Evolutionary conservation across 495 filamentous ascomycete species (phyloP), one percentile per base, ranked within the genome.

Genomic region (Aspergillus ostianus): DNA sequence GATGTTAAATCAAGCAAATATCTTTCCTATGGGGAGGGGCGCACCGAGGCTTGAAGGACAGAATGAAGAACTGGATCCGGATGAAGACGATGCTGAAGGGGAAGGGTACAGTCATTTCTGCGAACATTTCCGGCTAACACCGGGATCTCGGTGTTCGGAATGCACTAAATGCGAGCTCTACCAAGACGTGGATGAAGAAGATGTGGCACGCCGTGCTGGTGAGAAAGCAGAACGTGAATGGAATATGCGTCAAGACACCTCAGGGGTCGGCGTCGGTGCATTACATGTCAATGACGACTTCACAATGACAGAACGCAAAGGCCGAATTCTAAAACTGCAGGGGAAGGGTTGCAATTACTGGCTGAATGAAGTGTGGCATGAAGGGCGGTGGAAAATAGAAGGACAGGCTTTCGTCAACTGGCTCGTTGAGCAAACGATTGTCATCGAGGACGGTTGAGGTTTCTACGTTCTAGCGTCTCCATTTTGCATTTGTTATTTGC

Each of bases 91-190:
- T 49, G 68, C 73, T 12, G 78, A 74, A 54, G 81, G 82, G 59
- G 82, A 90, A 64, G 89, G 92, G 7, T 97, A 98, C 66, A 74
- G 83, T 26, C 94, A 98, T 71, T 98, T 97, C 66, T 98, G 94
- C 69, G 85, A 96, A 64, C 94, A 98, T 73, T 97, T 98, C 72
- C 81, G 94, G n/a, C 67, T 77, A 29, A 79, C 74, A 41, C 88
- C 90, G 0, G 90, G 88, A 9, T 82, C 84, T 32, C 74, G 77
- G 29, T 98, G 94, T 66, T 78, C 67, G 1, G 85, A 92, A 63
- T 98, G 93, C 74, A 85, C 84, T 23, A 88, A 87, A 71, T 98
- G 94, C 72, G 93, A 97, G 70, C 80, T 98, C 46, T 98, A 96
- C 78, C 83, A 88, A 59, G 79, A 81, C 18, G 94, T 97, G 77